These are phyloP conservation scores for Schizochytrium sp. DNA, from an alignment of 108 stramenopile genomes.

Conservation along the genomic window DNA sequence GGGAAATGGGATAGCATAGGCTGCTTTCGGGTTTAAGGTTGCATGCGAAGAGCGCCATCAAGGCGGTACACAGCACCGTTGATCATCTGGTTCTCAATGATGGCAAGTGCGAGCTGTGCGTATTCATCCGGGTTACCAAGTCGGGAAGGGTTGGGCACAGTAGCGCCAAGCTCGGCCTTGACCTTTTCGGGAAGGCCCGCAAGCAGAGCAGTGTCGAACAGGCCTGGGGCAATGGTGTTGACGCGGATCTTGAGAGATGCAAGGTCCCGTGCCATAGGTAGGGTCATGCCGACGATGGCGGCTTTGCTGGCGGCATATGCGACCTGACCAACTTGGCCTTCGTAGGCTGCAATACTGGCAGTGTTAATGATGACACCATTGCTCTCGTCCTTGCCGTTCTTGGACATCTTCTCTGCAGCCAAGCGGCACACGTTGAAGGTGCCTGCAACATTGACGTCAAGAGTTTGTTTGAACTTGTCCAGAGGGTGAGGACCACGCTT, in stretches of 20 bases:
- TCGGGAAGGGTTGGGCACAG: conserved; percentile 87
- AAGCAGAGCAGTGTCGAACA: conserved; percentile 91
- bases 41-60: conserved; percentile 93
- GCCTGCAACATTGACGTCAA: conserved; percentile 89
- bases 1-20: background rate
- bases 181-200: conserved; percentile 87
- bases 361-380: conserved; percentile 93
- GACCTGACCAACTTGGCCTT: conserved; percentile 91
- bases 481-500: conserved; percentile 73
- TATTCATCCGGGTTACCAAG: conserved; percentile 76
- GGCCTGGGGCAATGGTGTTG: conserved; percentile 91
- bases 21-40: conserved; percentile 72
- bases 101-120: conserved; percentile 71
- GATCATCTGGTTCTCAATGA: conserved; percentile 75
- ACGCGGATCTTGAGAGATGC: conserved; percentile 85
- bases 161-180: conserved; percentile 81
- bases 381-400: conserved; percentile 74
- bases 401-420: conserved; percentile 86
- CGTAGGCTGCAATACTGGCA: conserved; percentile 91
- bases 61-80: conserved; percentile 86
- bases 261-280: conserved; percentile 92
- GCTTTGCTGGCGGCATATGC: conserved; percentile 93
- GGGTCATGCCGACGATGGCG: conserved; percentile 84
- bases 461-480: conserved; percentile 77
- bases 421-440: conserved; percentile 94